Percentiles rank a stretch among this genome's conserved stretches.
These are phyloP conservation scores for Mycena haematopus DNA, from an alignment of 768 basidiomycete species.

Conservation along the genomic window DNA sequence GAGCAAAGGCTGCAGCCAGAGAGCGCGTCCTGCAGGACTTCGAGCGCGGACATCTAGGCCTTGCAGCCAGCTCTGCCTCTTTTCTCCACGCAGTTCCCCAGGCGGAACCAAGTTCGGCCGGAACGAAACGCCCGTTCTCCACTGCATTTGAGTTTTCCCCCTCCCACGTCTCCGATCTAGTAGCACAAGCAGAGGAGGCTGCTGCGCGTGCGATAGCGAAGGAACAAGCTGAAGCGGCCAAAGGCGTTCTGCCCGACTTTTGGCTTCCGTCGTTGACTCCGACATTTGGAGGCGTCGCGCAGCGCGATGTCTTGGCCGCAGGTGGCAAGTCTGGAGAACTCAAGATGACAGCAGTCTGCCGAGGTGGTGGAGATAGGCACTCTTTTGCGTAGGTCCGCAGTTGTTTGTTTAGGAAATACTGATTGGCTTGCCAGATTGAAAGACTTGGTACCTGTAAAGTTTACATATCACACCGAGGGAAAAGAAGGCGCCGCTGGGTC, in stretches of 20 bases:
- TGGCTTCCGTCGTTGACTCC: conserved; percentile 96
- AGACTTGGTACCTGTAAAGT: conserved; percentile 80
- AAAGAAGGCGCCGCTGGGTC: conserved; percentile 41
- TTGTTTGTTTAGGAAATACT: conserved; percentile 10
- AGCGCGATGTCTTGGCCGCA: conserved; percentile 26
- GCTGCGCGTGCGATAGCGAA: conserved; percentile 83
- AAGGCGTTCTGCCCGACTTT: conserved; percentile 92
- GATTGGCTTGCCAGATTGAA: conserved; percentile 66
- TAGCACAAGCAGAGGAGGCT: conserved; percentile 85
- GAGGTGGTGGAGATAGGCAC: conserved; percentile 81
- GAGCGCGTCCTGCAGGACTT: conserved; percentile 92
- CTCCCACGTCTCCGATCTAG: conserved; percentile 63
- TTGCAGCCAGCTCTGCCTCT: conserved; percentile 41
- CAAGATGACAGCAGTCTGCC: conserved; percentile 88
- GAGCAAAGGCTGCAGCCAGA: conserved; percentile 75
- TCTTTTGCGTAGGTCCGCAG: conserved; percentile 65
- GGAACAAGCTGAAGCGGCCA: conserved; percentile 85
- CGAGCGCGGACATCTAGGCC: conserved; percentile 81
- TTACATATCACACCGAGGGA: conserved; percentile 58
- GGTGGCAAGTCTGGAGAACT: conserved; percentile 63
- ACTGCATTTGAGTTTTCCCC: conserved; percentile 71
- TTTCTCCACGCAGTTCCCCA: conserved; percentile 2
- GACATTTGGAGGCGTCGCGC: conserved; percentile 63
- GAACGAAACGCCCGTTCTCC: conserved; percentile 81
- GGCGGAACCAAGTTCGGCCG: conserved; percentile 47